Base-by-base conservation (phyloP, 2,329 filamentous ascomycete species). In the Colletotrichum lindemuthianum region DNA sequence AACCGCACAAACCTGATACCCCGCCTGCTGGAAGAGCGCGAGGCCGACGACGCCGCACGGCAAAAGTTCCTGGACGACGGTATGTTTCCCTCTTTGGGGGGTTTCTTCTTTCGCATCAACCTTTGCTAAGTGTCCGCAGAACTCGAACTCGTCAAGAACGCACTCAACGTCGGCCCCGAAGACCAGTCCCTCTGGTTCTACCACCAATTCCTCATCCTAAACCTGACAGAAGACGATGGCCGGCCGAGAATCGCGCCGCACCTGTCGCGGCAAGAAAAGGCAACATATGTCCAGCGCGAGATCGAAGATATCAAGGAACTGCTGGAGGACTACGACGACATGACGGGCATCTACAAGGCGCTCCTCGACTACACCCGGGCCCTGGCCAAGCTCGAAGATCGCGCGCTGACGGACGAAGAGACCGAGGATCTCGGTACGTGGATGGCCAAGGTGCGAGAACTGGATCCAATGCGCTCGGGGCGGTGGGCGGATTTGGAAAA, bases 141-240 rank as follows among this genome's bases (percentile, higher is more conserved):
- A 78, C 82, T 98, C 54, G 82, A 86, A 33, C 80, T 92, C 47
- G 89, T 97, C 33, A 88, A 90, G 59, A 86, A 90, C 60, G 94
- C 91, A 0, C 82, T 98, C 52, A 96, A 93, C 65, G 92, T 92
- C 41, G 94, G 96, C 63, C 93, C 95, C 0, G 93, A 97, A 70
- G 95, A 98, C 74, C 95, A 98, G 74, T 97, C 93, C 15, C 83
- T 97, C 6, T 99, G 96, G 94, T 97, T 96, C 77, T 98, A 99
- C 73, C 93, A 98, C 75, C 91, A 96, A 70, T 97, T 90, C 72
- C 81, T 97, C 61, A 88, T 97, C 79, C 86, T 88, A 65, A 90
- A 89, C 72, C 81, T 91, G 70, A 80, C 84, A 56, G 83, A 81
- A 71, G 79, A 78, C 52, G 79, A 74, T 12, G 78, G 81, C 12